Evolutionary conservation across 768 basidiomycete species (phyloP).

Genomic region (Sporobolomyces pararoseus): DNA sequence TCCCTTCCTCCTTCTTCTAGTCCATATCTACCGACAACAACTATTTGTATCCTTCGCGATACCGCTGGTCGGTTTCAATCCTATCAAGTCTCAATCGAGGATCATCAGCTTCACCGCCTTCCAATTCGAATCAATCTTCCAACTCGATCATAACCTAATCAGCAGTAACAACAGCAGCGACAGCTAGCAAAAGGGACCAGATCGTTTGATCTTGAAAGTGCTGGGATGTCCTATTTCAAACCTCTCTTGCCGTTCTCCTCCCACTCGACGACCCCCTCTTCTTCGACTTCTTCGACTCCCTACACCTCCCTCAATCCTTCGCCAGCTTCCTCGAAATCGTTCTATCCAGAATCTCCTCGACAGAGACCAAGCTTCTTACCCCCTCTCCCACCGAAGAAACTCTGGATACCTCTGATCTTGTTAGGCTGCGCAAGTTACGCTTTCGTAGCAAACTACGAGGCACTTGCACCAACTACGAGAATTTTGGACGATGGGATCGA

Average conservation of each 20-base stretch:
- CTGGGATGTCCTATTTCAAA: not conserved
- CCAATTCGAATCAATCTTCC: no score
- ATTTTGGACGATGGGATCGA: not conserved
- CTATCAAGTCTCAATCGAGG: no score
- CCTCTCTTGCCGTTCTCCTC: slow-evolving; percentile 12
- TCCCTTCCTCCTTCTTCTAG: not conserved
- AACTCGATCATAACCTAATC: no score
- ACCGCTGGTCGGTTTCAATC: no score
- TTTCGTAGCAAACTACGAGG: not conserved
- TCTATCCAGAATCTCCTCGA: not conserved
- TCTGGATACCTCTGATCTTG: not conserved
- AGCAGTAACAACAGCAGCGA: no score
- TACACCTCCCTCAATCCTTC: not conserved
- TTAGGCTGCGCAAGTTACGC: not conserved
- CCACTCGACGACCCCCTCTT: not conserved
- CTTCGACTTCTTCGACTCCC: not conserved
- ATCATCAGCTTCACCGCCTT: no score
- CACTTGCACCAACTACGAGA: not conserved
- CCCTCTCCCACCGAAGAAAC: not conserved
- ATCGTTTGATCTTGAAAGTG: no score
- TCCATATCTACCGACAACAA: no score
- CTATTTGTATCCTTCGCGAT: no score
- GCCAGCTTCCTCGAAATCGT: not conserved
- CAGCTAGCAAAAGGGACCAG: no score
- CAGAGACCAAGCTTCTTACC: not conserved